Percentiles rank a stretch among this genome's conserved stretches.
Conservation (phyloP, 139 green algal genomes). For the Tetraselmis striata region DNA sequence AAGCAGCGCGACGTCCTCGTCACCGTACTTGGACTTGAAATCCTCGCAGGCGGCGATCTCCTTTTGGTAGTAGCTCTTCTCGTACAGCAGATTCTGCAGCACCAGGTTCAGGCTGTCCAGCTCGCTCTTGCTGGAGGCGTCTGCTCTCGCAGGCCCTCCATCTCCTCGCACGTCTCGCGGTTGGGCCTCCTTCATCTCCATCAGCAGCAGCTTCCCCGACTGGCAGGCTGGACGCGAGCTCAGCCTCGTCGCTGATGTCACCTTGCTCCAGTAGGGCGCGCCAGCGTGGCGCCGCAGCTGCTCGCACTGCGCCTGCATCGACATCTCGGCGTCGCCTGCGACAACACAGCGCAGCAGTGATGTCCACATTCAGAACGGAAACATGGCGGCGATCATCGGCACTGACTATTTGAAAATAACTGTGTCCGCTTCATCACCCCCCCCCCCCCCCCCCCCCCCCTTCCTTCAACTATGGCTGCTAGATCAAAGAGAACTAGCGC, state of each 20-base stretch:
- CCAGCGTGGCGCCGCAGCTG: neutral
- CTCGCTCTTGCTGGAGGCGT: conserved; percentile 42
- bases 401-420: too few species aligned
- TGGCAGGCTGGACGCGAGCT: neutral
- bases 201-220: conserved; percentile 17
- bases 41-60: conserved; percentile 56
- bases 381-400: too few species aligned
- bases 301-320: neutral
- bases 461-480: too few species aligned
- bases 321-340: too few species aligned
- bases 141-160: conserved; percentile 43
- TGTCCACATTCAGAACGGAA: too few species aligned
- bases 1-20: conserved; percentile 45
- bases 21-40: conserved; percentile 46
- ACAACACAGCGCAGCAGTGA: too few species aligned
- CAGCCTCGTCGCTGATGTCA: neutral
- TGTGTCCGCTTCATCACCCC: too few species aligned
- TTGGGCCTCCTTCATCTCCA: conserved; percentile 39
- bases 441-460: too few species aligned
- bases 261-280: neutral
- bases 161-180: conserved; percentile 20
- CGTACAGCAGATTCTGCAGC: conserved; percentile 67
- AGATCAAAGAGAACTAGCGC: too few species aligned
- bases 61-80: conserved; percentile 65
- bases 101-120: conserved; percentile 47